Base-by-base conservation (phyloP, 1,284 basidiomycete genomes). In the Garcileccinum viscosum region DNA sequence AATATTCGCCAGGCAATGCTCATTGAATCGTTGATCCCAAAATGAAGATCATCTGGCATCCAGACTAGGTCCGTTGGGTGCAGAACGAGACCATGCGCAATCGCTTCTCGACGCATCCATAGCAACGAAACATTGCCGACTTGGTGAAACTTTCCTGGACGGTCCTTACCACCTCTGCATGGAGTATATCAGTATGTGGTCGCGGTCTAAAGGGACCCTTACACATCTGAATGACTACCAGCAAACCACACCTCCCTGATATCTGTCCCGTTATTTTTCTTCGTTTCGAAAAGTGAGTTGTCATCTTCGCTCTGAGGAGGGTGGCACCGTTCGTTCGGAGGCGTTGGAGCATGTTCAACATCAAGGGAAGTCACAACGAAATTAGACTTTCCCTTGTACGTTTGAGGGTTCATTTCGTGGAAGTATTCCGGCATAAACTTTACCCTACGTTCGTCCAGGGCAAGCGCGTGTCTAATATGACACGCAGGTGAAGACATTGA, bases 21-120 rank as follows among this genome's bases (percentile, higher is more conserved):
- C 72, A 78, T 70, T 12, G 80, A 80, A 12, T 76, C 9, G 30
- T 64, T 70, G 24, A 62, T 65, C 5, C 72, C 72, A 24, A 66
- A 60, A 32, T 79, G 71, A 17, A 80, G 40, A 60, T 78, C 77
- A 12, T 73, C 75, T 5, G 77, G 77, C 6, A 70, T 63, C 77
- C 78, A 80, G 24, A 71, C 67, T 17, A 74, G 63, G 32, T 74
- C 66, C 15, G 62, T 68, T 4, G 70, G 68, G 4, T 70, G 56
- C 58, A 75, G 50, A 0, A 62, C 15, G 3, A 75, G 67, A n/a
- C 73, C 72, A 30, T 17, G 40, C 1, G n/a, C 59, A 7, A 60
- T 14, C 6, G 70, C 74, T 63, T 74, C 74, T 38, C 65, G 56
- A 37, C 66, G 63, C 75, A 75, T 75, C 74, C 74, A 75, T 22